Evolutionary conservation across 2,329 filamentous ascomycete species (phyloP).

Genomic region (Pseudogymnoascus sp.): DNA sequence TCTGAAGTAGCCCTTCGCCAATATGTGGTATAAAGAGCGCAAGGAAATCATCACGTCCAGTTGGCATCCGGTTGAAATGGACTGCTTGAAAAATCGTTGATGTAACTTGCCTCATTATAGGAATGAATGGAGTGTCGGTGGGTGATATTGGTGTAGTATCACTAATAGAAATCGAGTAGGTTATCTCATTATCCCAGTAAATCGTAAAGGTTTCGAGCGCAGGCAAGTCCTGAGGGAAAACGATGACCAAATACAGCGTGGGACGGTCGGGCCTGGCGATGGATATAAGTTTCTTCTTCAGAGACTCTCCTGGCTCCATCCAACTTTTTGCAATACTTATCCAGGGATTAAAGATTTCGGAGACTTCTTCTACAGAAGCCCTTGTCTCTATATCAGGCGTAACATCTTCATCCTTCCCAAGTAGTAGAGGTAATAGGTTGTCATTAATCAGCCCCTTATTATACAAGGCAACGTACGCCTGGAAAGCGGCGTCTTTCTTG

Average conservation of each 20-base stretch:
- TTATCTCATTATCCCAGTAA: constrained; percentile 27
- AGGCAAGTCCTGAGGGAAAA: constrained; percentile 22
- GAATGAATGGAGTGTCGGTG: not conserved
- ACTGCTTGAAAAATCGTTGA: constrained; percentile 9
- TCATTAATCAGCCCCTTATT: constrained; percentile 68
- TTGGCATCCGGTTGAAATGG: not conserved
- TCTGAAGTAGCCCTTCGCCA: not conserved
- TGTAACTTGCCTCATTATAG: constrained; percentile 10
- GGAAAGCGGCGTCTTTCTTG: constrained; percentile 74
- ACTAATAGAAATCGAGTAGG: not conserved
- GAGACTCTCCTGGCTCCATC: constrained; percentile 11
- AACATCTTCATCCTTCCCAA: constrained; percentile 36
- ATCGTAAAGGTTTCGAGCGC: constrained; percentile 21
- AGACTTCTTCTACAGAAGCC: constrained; percentile 27
- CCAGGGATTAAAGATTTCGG: constrained; percentile 35
- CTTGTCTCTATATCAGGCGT: constrained; percentile 32
- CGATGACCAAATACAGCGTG: constrained; percentile 8
- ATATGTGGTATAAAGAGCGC: constrained; percentile 11
- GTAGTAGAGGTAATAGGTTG: constrained; percentile 61
- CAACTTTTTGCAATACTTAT: constrained; percentile 30
- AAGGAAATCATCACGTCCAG: not conserved
- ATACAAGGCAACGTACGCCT: constrained; percentile 68
- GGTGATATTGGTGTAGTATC: not conserved
- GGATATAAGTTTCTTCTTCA: not conserved
- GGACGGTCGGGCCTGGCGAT: not conserved